Evolutionary conservation across 2,329 filamentous ascomycete genomes (phyloP).

Genomic region (Trematosphaeria pertusa): DNA sequence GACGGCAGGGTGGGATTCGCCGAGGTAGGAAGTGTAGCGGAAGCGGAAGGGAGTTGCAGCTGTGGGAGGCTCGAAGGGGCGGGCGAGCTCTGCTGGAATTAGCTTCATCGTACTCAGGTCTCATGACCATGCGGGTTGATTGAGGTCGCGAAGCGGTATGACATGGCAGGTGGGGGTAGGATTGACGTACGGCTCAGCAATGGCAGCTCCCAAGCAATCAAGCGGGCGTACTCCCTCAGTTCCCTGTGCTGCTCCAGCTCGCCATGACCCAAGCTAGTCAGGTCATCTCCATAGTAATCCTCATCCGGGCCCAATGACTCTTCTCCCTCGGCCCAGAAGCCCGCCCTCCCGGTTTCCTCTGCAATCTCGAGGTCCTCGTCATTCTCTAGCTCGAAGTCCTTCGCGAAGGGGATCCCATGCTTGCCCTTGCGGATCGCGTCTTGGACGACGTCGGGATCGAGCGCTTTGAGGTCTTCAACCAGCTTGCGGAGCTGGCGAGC

Average conservation of each 20-base stretch:
- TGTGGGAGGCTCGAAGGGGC: constrained; percentile 77
- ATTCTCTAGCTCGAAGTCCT: constrained; percentile 22
- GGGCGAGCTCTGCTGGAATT: constrained; percentile 71
- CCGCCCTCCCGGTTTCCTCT: constrained; percentile 21
- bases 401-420: constrained; percentile 24
- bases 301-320: constrained; percentile 63
- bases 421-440: constrained; percentile 36
- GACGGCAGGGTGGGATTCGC: constrained; percentile 88
- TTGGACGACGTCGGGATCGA: constrained; percentile 27
- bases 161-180: too few species aligned
- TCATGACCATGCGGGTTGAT: too few species aligned
- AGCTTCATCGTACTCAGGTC: constrained; percentile 2
- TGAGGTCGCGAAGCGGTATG: too few species aligned
- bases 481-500: constrained; percentile 30
- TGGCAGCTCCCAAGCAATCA: constrained; percentile 96
- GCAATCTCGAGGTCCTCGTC: constrained; percentile 36
- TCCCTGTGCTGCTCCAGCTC: constrained; percentile 90
- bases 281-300: constrained; percentile 80
- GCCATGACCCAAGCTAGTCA: constrained; percentile 80
- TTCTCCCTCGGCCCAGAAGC: constrained; percentile 49
- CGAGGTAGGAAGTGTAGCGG: constrained; percentile 96
- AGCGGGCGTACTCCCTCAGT: constrained; percentile 83
- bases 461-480: constrained; percentile 28
- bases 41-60: constrained; percentile 79
- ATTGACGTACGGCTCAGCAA: constrained; percentile 83